phyloP scores from a whole-genome alignment of 176 grass and related monocot genomes.

The Coix lacrymajobi region DNA sequence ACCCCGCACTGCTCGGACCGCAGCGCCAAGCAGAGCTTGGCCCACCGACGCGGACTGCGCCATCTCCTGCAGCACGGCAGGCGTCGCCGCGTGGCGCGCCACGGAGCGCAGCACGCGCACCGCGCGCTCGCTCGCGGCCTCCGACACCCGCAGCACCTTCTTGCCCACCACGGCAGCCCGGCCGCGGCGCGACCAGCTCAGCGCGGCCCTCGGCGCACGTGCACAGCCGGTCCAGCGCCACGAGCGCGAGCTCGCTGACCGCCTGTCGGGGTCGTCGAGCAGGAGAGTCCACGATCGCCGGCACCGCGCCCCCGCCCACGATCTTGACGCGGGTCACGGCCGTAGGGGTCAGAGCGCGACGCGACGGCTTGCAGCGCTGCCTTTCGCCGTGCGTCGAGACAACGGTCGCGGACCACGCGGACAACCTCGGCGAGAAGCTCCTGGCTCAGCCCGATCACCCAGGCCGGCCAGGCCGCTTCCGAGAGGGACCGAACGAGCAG shows the following conservation, averaged over 20 bases:
- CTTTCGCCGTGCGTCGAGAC: slow-evolving; percentile 50
- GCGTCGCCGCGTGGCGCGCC: slow-evolving; percentile 49
- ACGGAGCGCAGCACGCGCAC: slow-evolving; percentile 67
- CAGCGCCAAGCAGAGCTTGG: slow-evolving; percentile 56
- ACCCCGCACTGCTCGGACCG: slow-evolving; percentile 45
- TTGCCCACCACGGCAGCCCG: slow-evolving; percentile 57
- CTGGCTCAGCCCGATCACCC: slow-evolving; percentile 30
- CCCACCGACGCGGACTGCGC: slow-evolving; percentile 44
- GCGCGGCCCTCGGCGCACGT: slow-evolving; percentile 84
- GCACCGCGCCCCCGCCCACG: slow-evolving; percentile 48
- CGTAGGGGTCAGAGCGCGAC: slow-evolving; percentile 38
- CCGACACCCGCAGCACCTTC: slow-evolving; percentile 67
- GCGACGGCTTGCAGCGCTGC: slow-evolving; percentile 55
- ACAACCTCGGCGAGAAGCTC: slow-evolving; percentile 68
- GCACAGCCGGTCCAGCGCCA: slow-evolving; percentile 63
- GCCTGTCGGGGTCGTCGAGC: slow-evolving; percentile 54
- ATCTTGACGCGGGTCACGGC: slow-evolving; percentile 70
- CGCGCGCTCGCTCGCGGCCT: slow-evolving; percentile 57
- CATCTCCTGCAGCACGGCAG: slow-evolving; percentile 85
- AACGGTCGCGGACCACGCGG: slow-evolving; percentile 36
- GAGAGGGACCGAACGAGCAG: slow-evolving; percentile 51
- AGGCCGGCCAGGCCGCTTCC: slow-evolving; percentile 32
- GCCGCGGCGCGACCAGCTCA: slow-evolving; percentile 55
- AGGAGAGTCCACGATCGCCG: slow-evolving; percentile 57
- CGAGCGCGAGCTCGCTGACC: slow-evolving; percentile 63